Base-by-base conservation (phyloP, 805 yeast genomes). In the Saturnispora besseyi region DNA sequence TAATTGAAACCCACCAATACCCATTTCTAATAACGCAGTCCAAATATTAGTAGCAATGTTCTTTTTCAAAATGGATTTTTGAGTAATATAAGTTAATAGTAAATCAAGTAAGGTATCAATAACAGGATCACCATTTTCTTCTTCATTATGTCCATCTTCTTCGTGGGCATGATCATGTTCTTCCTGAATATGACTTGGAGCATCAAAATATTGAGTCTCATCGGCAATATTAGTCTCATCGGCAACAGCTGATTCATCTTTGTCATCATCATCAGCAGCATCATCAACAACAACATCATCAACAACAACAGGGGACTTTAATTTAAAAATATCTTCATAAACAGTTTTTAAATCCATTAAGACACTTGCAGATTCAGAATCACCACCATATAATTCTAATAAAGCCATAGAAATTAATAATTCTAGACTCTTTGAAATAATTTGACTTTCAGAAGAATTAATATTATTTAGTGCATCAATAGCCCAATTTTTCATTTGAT, bases 371-470 rank as follows among this genome's bases (percentile, higher is more conserved):
- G 96, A 82, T 53, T 91, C 97, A 5, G 81, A 71, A 55, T 78
- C 88, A 24, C 90, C 95, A 49, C 81, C 70, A 60, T 82, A 89
- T 32, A 90, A 71, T 62, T 88, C 96, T 12, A 91, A 61, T 22
- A 89, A 65, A 3, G 83, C 82, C 76, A 86, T 78, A 0, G 96
- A 83, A 50, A 86, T 77, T 42, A 91, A 69, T 34, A 87, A 68
- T 63, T 88, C 95, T 59, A 91, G 83, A 41, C 53, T 82, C 62
- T 56, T 78, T 76, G 51, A 34, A 62, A 41, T 52, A 54, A 67
- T 44, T 24, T 40, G 37, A 44, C 59, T 63, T 8, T 53, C 45
- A 48, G 76, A 75, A 1, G 64, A 57, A 55, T 75, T 77, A 22
- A 82, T 31, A 22, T 38, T 42, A 33, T 38, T 22, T 1, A 52